These are phyloP conservation scores for Tricholomella constricta DNA, from an alignment of 768 basidiomycete species.

Conservation along the genomic window DNA sequence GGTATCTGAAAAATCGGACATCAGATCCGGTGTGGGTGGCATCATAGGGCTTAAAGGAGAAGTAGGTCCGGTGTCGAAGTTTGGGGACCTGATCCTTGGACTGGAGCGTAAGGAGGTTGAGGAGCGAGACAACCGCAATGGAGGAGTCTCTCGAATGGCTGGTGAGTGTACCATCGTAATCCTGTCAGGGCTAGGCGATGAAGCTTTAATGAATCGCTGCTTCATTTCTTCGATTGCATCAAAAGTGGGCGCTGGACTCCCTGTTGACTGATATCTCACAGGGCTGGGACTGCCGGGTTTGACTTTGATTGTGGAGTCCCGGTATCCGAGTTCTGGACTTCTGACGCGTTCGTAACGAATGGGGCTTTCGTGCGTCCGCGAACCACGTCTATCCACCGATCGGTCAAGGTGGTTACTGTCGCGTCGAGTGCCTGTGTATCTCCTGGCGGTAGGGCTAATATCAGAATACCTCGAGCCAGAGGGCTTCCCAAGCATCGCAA, in stretches of 20 bases:
- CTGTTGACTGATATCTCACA: constrained; percentile 22
- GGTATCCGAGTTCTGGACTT: constrained; percentile 20
- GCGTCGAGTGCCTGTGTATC: constrained; percentile 22
- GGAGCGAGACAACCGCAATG: constrained; percentile 18
- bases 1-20: constrained; percentile 60
- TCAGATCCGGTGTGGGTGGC: constrained; percentile 61
- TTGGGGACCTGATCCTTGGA: constrained; percentile 2
- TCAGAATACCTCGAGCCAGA: constrained; percentile 21
- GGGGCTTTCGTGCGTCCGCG: constrained; percentile 12
- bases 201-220: constrained; percentile 46
- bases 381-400: constrained; percentile 13
- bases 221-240: constrained; percentile 69
- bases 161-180: constrained; percentile 6
- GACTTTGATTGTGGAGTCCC: constrained; percentile 15
- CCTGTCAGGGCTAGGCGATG: constrained; percentile 28
- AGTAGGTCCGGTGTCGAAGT: constrained; percentile 1
- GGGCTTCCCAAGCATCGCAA: constrained; percentile 41
- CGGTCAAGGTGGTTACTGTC: constrained; percentile 31
- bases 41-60: constrained; percentile 22
- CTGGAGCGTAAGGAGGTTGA: constrained; percentile 19
- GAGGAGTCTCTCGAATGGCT: neutral
- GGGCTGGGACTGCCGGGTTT: constrained; percentile 25
- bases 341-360: constrained; percentile 25
- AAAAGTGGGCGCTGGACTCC: constrained; percentile 39
- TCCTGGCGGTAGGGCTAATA: constrained; percentile 15